Conservation (phyloP, 768 basidiomycete species). For the Hygrophoropsis aurantiaca region DNA sequence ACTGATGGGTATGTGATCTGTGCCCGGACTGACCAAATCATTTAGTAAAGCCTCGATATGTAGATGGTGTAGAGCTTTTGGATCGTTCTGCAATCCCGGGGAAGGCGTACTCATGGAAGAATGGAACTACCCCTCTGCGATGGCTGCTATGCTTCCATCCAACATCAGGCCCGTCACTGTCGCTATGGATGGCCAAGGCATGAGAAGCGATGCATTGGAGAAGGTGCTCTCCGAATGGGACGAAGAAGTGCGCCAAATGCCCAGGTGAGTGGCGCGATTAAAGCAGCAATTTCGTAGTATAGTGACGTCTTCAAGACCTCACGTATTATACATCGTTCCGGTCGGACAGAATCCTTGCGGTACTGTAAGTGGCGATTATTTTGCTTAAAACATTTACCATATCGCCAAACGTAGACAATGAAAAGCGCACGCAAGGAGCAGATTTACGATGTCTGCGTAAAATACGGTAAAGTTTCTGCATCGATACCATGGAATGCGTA, state of each 20-base stretch:
- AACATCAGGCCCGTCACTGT: slow-evolving; percentile 53
- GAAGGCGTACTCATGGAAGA: slow-evolving; percentile 60
- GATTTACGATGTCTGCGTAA: slow-evolving; percentile 80
- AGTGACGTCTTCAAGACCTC: slow-evolving; percentile 47
- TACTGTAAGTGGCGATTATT: slow-evolving; percentile 41
- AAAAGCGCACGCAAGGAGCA: slow-evolving; percentile 62
- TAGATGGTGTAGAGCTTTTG: slow-evolving; percentile 56
- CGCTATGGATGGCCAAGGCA: slow-evolving; percentile 68
- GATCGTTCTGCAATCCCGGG: slow-evolving; percentile 66
- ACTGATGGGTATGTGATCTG: slow-evolving; percentile 52
- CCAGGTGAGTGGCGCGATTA: slow-evolving; percentile 41
- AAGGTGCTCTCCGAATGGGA: slow-evolving; percentile 68
- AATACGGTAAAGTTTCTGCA: slow-evolving; percentile 53
- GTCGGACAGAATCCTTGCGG: slow-evolving; percentile 88
- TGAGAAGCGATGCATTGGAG: slow-evolving; percentile 62
- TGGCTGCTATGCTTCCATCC: slow-evolving; percentile 30
- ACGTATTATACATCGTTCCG: slow-evolving; percentile 73
- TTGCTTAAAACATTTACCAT: not conserved
- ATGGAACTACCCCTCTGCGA: slow-evolving; percentile 74
- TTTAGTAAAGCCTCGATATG: slow-evolving; percentile 13
- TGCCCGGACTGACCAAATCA: slow-evolving; percentile 5
- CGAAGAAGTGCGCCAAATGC: slow-evolving; percentile 50
- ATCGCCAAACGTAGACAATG: slow-evolving; percentile 54
- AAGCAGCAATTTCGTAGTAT: not conserved
- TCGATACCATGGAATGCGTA: not conserved